Percentiles rank a stretch among this genome's conserved stretches.
Evolutionary conservation across 2,329 filamentous ascomycete species (phyloP).

Genomic region (Penicillium sp.): DNA sequence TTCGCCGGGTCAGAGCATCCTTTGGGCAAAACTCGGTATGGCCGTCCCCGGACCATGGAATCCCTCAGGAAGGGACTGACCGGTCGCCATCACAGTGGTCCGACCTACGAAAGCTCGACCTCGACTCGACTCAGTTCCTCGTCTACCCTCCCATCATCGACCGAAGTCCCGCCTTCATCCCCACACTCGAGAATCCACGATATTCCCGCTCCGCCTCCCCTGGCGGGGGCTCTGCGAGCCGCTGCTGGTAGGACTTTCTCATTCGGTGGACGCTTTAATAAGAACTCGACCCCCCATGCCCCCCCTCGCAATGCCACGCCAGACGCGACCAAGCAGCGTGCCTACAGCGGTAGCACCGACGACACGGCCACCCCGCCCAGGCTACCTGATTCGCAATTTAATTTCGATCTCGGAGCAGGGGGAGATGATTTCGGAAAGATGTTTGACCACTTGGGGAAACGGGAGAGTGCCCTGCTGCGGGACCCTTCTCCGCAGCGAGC

Average conservation of each 20-base stretch:
- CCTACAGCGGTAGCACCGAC: constrained; percentile 59
- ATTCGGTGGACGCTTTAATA: constrained; percentile 55
- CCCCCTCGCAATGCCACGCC: constrained; percentile 34
- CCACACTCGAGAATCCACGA: constrained; percentile 49
- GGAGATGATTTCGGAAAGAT: constrained; percentile 58
- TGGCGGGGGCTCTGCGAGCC: constrained; percentile 51
- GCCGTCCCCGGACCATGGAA: constrained; percentile 21
- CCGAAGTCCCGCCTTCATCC: constrained; percentile 51
- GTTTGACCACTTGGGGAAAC: constrained; percentile 56
- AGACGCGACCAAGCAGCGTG: constrained; percentile 49
- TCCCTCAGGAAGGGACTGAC: constrained; percentile 36
- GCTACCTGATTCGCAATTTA: constrained; percentile 53
- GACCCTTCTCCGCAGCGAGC: constrained; percentile 30
- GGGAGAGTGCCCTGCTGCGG: constrained; percentile 35
- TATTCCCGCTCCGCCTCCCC: constrained; percentile 48
- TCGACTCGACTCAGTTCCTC: constrained; percentile 62
- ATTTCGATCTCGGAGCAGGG: constrained; percentile 40
- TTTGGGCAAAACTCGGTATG: constrained; percentile 47
- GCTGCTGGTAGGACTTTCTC: constrained; percentile 61
- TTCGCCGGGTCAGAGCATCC: constrained; percentile 44
- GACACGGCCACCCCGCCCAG: constrained; percentile 60
- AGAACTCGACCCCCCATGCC: constrained; percentile 33
- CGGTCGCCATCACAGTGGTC: constrained; percentile 54
- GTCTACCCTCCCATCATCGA: constrained; percentile 62
- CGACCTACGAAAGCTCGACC: constrained; percentile 55